Evolutionary conservation across 345 rosid genomes (phyloP).

Genomic region (Eucalyptus curtisii): DNA sequence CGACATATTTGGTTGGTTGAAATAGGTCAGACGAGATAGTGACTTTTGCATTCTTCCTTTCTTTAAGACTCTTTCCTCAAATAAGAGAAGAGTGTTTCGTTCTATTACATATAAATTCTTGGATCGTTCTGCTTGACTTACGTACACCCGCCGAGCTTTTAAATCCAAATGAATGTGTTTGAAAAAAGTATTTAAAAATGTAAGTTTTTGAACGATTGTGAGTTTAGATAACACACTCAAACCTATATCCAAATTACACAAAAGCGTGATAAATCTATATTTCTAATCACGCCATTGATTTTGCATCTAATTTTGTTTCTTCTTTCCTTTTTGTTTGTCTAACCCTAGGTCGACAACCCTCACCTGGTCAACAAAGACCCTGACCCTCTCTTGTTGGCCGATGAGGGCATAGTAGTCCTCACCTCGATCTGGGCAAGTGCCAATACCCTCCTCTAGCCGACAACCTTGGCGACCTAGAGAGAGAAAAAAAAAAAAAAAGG

Average conservation of each 20-base stretch:
- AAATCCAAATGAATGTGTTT: background rate
- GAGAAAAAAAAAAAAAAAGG: accelerated
- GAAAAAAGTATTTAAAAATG: background rate
- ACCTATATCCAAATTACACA: background rate
- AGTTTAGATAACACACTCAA: accelerated
- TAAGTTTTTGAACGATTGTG: accelerated
- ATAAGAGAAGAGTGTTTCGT: background rate
- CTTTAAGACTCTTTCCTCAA: background rate
- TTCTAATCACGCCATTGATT: background rate
- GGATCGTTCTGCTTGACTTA: background rate
- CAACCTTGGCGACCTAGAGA: accelerated
- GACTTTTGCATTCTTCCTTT: background rate
- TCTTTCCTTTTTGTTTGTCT: too few species aligned
- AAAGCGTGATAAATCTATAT: too few species aligned
- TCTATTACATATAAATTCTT: background rate
- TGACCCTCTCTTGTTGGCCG: too few species aligned
- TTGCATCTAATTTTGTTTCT: background rate
- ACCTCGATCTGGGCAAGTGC: accelerated
- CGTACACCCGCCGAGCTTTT: background rate
- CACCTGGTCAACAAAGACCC: accelerated
- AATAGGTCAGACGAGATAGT: background rate
- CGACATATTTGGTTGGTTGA: background rate
- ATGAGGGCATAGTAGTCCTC: too few species aligned
- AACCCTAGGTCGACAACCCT: accelerated
- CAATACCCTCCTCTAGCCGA: accelerated